These are phyloP conservation scores for Septoria linicola DNA, from an alignment of 2,329 filamentous ascomycete genomes.

Conservation along the genomic window DNA sequence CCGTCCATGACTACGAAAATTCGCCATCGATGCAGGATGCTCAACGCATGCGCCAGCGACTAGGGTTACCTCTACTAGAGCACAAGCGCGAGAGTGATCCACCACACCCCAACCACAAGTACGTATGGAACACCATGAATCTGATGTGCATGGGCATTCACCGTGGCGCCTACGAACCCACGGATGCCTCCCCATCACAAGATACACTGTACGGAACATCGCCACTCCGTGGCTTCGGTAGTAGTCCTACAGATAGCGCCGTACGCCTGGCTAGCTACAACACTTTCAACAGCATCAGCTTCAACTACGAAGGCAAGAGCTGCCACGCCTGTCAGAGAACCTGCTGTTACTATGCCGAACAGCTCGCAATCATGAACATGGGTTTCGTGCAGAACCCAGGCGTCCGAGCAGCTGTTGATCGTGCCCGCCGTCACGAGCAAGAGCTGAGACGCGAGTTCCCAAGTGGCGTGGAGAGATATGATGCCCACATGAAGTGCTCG, in stretches of 20 bases:
- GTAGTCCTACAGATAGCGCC: background rate
- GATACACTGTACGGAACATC: background rate
- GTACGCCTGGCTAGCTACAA: constrained; percentile 4
- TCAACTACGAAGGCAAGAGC: constrained; percentile 13
- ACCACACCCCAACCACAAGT: constrained; percentile 19
- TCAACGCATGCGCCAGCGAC: constrained; percentile 15
- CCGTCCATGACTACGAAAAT: constrained; percentile 3
- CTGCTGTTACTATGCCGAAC: constrained; percentile 17
- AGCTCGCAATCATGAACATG: background rate
- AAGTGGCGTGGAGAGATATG: constrained; percentile 15
- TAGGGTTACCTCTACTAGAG: constrained; percentile 16
- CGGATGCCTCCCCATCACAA: constrained; percentile 5
- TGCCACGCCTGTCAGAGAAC: constrained; percentile 15
- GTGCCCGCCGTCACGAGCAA: constrained; percentile 3
- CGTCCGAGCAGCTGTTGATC: constrained; percentile 1
- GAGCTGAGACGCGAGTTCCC: constrained; percentile 1
- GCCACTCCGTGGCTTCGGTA: constrained; percentile 13
- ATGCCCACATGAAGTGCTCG: constrained; percentile 17
- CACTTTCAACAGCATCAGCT: constrained; percentile 2
- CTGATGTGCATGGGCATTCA: constrained; percentile 21
- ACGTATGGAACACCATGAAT: constrained; percentile 19
- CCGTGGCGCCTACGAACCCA: constrained; percentile 1
- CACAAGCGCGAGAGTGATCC: constrained; percentile 8
- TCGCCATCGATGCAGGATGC: constrained; percentile 10
- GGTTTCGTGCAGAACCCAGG: constrained; percentile 6